Evolutionary conservation across 1,284 basidiomycete genomes (phyloP).

Genomic region (Sanghuangporus sanghuang): DNA sequence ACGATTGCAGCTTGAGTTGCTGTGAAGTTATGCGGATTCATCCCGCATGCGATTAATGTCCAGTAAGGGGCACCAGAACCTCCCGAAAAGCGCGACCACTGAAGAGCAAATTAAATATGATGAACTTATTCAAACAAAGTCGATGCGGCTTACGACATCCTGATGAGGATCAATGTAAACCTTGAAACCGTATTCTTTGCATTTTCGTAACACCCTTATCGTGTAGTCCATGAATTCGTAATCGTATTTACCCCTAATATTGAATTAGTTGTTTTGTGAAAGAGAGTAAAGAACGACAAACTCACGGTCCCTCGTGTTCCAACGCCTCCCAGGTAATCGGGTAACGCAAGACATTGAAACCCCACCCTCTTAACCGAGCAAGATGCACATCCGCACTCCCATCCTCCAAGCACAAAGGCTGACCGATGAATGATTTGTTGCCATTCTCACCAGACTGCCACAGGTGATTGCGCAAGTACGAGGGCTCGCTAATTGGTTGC

Average conservation of each 20-base stretch:
- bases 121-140: constrained; percentile 8
- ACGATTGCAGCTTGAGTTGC: constrained; percentile 83
- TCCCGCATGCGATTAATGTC: constrained; percentile 89
- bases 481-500: constrained; percentile 69
- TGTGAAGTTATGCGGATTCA: constrained; percentile 83
- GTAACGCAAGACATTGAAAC: constrained; percentile 91
- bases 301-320: constrained; percentile 92
- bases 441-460: constrained; percentile 85
- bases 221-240: constrained; percentile 91
- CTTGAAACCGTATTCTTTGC: constrained; percentile 92
- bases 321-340: constrained; percentile 94
- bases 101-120: constrained; percentile 3
- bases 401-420: constrained; percentile 80
- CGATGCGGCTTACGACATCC: constrained; percentile 70
- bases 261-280: not conserved
- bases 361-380: constrained; percentile 83
- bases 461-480: constrained; percentile 70
- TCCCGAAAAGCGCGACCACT: constrained; percentile 98
- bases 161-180: constrained; percentile 97
- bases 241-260: constrained; percentile 82
- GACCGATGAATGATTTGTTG: constrained; percentile 65
- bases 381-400: constrained; percentile 88
- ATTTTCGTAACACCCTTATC: constrained; percentile 80
- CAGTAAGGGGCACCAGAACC: constrained; percentile 96
- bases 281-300: constrained; percentile 23